These are phyloP conservation scores for Linaria vulgaris DNA, from an alignment of 257 asterid genomes.

Conservation along the genomic window DNA sequence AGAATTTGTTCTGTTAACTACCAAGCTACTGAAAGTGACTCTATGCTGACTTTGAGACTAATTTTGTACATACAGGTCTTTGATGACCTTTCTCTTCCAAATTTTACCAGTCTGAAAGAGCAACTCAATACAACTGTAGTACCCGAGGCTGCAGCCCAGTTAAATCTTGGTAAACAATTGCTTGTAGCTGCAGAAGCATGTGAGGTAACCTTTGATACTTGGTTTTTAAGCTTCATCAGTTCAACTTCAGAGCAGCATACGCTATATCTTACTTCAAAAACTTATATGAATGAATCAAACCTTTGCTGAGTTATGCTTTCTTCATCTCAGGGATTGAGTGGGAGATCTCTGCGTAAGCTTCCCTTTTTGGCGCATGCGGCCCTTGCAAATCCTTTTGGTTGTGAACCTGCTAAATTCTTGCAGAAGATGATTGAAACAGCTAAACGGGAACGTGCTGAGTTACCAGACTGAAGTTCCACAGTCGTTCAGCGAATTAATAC, in stretches of 20 bases:
- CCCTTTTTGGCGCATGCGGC: slow-evolving; percentile 94
- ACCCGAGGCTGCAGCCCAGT: slow-evolving; percentile 40
- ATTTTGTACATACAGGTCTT: slow-evolving; percentile 43
- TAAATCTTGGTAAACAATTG: slow-evolving; percentile 50
- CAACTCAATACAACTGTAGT: slow-evolving; percentile 34
- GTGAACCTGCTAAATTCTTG: slow-evolving; percentile 64
- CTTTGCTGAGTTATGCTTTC: slow-evolving; percentile 17
- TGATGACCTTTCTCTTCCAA: slow-evolving; percentile 47
- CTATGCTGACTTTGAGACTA: slow-evolving; percentile 7
- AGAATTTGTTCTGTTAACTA: slow-evolving; percentile 1
- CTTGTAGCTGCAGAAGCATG: slow-evolving; percentile 84
- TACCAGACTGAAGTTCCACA: slow-evolving; percentile 46
- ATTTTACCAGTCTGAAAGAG: slow-evolving; percentile 60
- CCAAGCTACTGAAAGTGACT: slow-evolving; percentile 15
- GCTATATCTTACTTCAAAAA: neutral
- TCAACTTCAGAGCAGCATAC: neutral
- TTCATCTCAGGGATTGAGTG: slow-evolving; percentile 83
- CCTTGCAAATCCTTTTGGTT: slow-evolving; percentile 56
- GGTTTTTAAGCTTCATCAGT: slow-evolving; percentile 10
- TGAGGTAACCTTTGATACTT: slow-evolving; percentile 52
- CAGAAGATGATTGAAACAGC: slow-evolving; percentile 70
- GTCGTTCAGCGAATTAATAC: slow-evolving; percentile 9
- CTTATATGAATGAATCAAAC: neutral
- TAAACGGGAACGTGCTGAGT: slow-evolving; percentile 61
- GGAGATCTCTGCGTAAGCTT: slow-evolving; percentile 91